These are phyloP conservation scores for Penicillium herquei DNA, from an alignment of 495 filamentous ascomycete genomes.

Conservation along the genomic window DNA sequence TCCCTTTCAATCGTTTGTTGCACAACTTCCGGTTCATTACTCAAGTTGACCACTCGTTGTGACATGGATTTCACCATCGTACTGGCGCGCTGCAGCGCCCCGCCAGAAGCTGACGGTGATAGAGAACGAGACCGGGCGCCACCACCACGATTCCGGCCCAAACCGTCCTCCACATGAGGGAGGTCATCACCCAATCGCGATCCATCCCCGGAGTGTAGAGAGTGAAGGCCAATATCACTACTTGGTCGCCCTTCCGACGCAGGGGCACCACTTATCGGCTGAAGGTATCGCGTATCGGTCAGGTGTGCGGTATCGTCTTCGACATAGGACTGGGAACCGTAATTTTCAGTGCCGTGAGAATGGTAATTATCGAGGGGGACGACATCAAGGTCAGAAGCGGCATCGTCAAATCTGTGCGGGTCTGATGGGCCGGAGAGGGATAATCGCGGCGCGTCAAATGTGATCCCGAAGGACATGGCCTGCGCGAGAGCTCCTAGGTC, in stretches of 20 bases:
- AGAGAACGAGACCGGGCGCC: conserved; percentile 55
- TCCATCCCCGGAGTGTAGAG: conserved; percentile 43
- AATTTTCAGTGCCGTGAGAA: conserved; percentile 44
- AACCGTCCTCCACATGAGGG: conserved; percentile 49
- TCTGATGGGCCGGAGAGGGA: conserved; percentile 18
- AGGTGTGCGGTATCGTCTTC: conserved; percentile 71
- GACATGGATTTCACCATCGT: conserved; percentile 97
- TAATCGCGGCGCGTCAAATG: conserved; percentile 43
- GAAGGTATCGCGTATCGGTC: conserved; percentile 56
- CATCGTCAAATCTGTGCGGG: conserved; percentile 21
- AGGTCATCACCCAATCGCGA: conserved; percentile 65
- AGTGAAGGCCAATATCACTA: conserved; percentile 61
- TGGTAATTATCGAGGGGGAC: conserved; percentile 28
- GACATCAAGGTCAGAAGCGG: conserved; percentile 32
- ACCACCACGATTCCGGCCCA: conserved; percentile 48
- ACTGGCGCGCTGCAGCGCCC: conserved; percentile 72
- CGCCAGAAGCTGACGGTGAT: conserved; percentile 65
- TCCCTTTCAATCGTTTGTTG: conserved; percentile 72
- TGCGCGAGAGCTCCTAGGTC: conserved; percentile 54
- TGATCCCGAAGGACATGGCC: conserved; percentile 61
- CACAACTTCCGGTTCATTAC: conserved; percentile 79
- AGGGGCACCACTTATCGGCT: conserved; percentile 65
- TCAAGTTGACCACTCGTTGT: conserved; percentile 94
- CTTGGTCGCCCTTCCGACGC: conserved; percentile 51
- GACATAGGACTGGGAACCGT: conserved; percentile 42